Conservation (phyloP, 441 rosid genomes). For the Adansonia rubrostipa region DNA sequence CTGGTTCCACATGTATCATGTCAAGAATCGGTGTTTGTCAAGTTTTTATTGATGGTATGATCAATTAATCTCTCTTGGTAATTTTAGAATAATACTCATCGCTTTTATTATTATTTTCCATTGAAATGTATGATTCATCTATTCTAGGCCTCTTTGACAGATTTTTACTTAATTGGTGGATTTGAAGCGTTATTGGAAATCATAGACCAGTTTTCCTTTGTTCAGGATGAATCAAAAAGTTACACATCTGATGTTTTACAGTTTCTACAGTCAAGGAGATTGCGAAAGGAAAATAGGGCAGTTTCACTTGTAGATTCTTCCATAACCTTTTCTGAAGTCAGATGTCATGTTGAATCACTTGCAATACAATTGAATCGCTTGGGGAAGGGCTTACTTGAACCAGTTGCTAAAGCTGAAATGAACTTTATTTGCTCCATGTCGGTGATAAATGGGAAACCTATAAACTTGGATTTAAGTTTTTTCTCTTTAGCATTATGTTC, state of each 20-base stretch:
- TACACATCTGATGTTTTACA: conserved; percentile 64
- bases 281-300: conserved; percentile 43
- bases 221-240: conserved; percentile 58
- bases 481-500: conserved; percentile 62
- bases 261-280: conserved; percentile 59
- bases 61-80: conserved; percentile 30
- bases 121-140: conserved; percentile 13
- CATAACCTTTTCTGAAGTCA: conserved; percentile 47
- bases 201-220: conserved; percentile 64
- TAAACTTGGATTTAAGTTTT: conserved; percentile 54
- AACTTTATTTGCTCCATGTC: conserved; percentile 63
- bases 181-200: conserved; percentile 60
- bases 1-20: conserved; percentile 63
- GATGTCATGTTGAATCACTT: conserved; percentile 59
- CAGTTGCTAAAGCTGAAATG: conserved; percentile 67
- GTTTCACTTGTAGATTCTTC: conserved; percentile 44
- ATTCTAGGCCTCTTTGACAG: conserved; percentile 47
- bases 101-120: conserved; percentile 27
- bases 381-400: conserved; percentile 44
- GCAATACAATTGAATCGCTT: conserved; percentile 44
- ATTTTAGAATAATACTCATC: background rate
- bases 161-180: conserved; percentile 58
- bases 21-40: conserved; percentile 64
- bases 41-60: conserved; percentile 74
- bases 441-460: conserved; percentile 53